Conservation (phyloP, 371 early-diverging fungal species). For the Synchytrium microbalum region DNA sequence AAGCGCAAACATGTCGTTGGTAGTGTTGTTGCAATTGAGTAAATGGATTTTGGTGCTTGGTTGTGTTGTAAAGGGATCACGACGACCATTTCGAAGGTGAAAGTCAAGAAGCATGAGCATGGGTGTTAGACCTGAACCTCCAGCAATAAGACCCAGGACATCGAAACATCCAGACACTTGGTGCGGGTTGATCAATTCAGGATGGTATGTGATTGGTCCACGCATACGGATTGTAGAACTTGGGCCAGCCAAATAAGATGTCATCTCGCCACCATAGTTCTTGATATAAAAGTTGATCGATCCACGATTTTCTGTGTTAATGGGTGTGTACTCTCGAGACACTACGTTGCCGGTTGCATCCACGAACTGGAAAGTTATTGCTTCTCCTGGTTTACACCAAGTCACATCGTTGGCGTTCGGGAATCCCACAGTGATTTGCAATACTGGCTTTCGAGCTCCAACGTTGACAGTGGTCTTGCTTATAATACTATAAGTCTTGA, state of each 20-base stretch:
- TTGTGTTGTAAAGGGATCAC: constrained; percentile 18
- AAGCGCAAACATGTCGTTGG: constrained; percentile 13
- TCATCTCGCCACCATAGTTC: constrained; percentile 28
- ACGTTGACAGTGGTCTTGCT: too few species aligned
- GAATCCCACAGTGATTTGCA: too few species aligned
- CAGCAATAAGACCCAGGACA: constrained; percentile 23
- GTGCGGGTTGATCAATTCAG: constrained; percentile 13
- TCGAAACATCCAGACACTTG: constrained; percentile 22
- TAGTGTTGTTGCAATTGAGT: constrained; percentile 11
- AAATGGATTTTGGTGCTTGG: constrained; percentile 19
- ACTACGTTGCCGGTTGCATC: constrained; percentile 16
- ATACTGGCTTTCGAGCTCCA: too few species aligned
- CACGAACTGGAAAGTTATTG: constrained; percentile 22
- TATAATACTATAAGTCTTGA: too few species aligned
- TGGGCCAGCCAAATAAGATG: constrained; percentile 14
- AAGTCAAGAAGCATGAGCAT: constrained; percentile 33
- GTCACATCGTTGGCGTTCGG: constrained; percentile 11
- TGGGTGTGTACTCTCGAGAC: constrained; percentile 30
- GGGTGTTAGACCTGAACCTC: constrained; percentile 30
- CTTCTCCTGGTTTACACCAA: constrained; percentile 22
- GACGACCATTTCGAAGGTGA: constrained; percentile 15
- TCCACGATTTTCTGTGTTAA: constrained; percentile 12
- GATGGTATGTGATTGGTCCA: constrained; percentile 17
- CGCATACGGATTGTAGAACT: constrained; percentile 18
- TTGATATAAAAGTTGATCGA: constrained; percentile 29